Evolutionary conservation across 2,329 filamentous ascomycete species (phyloP), one percentile per base, ranked within the genome.

Genomic region (Sclerotinia subarctica): DNA sequence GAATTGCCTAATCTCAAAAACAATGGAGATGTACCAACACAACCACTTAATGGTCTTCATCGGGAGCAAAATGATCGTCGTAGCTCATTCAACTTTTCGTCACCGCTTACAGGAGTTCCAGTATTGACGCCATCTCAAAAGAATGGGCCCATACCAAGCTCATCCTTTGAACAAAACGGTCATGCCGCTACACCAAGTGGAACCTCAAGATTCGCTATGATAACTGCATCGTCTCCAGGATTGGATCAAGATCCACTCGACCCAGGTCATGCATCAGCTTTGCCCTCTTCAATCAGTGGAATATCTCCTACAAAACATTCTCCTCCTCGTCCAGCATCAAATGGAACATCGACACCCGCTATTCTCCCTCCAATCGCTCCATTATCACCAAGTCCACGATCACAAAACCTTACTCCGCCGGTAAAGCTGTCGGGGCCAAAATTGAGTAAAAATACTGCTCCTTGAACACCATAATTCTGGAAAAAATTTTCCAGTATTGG

Each of bases 391-490:
- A 86, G 83, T 53, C 83, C 84, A 2, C 82, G 82, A 19, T 81
- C 84, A 68, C 83, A 85, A 71, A 86, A 87, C 68, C 76, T 88
- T 63, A 86, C 85, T 21, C 87, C 88, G 32, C 88, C 87, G 2
- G 81, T 86, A 72, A 88, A 90, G 79, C 80, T 69, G 35, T 70
- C 73, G 10, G 74, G 76, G 63, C 70, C 71, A 19, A 35, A 44
- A 21, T 15, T 35, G 4, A 46, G 26, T 35, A 49, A 54, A 35
- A 46, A 46, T 38, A 19, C 59, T 53, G 38, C 57, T 51, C 57
- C 38, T 32, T 63, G n/a, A 62, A 21, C 10, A 17, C 8, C n/a
- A 24, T 51, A 24, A 59, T 59, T 47, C n/a, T 26, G 32, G 58
- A 35, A 15, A n/a, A 60, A 44, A 26, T 17, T 19, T 26, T 44